These are phyloP conservation scores for Paxillus rubicundulus DNA, from an alignment of 768 basidiomycete genomes.

Conservation along the genomic window DNA sequence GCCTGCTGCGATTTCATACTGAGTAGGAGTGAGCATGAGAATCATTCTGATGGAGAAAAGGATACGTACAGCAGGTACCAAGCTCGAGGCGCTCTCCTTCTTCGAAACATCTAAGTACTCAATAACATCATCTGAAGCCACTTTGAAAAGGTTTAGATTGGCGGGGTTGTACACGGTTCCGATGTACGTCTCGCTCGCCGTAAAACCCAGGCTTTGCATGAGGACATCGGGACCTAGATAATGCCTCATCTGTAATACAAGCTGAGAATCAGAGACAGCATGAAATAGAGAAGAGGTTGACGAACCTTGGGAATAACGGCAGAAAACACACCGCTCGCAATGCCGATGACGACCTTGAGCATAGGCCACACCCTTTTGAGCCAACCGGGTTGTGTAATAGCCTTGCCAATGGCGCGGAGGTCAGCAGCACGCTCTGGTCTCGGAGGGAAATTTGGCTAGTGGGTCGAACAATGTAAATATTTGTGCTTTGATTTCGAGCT, in stretches of 20 bases:
- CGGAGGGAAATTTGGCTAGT: constrained; percentile 12
- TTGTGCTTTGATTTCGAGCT: too few relatives aligned
- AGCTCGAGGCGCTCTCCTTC: constrained; percentile 12
- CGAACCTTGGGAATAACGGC: constrained; percentile 13
- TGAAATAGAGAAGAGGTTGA: too few relatives aligned
- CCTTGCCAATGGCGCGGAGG: constrained; percentile 15
- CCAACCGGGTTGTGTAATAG: constrained; percentile 15
- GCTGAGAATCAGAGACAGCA: background rate
- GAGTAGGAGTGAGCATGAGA: background rate
- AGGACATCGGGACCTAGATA: constrained; percentile 15
- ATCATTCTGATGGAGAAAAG: background rate
- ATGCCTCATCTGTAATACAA: constrained; percentile 6
- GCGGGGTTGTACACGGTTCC: constrained; percentile 8
- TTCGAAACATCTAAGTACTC: constrained; percentile 17
- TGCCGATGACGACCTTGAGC: constrained; percentile 15
- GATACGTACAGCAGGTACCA: constrained; percentile 11
- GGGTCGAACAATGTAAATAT: background rate
- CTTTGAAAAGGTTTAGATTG: constrained; percentile 16
- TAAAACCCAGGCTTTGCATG: constrained; percentile 15
- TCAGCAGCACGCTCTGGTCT: constrained; percentile 14
- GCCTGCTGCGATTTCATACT: constrained; percentile 17
- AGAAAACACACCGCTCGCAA: constrained; percentile 18
- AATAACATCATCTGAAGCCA: constrained; percentile 14
- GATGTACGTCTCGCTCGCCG: constrained; percentile 16
- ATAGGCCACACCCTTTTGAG: constrained; percentile 11